Evolutionary conservation across 305 asterid genomes (phyloP).

Genomic region (Petunia hybrid): DNA sequence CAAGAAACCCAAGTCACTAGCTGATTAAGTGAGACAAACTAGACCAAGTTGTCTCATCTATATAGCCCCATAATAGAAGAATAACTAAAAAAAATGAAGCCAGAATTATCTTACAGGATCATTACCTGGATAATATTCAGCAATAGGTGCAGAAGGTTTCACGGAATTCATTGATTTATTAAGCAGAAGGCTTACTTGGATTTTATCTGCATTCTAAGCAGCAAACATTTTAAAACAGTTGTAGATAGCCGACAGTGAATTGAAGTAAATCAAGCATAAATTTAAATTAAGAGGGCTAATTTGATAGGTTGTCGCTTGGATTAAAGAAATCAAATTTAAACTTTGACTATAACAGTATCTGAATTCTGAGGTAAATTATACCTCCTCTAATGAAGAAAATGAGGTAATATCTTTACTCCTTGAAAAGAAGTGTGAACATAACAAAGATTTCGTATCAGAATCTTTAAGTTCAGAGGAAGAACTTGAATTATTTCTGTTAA

Average conservation of each 20-base stretch:
- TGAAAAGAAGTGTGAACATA: slow-evolving; percentile 67
- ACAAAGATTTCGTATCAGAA: slow-evolving; percentile 48
- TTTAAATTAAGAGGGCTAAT: not conserved
- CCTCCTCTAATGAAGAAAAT: slow-evolving; percentile 77
- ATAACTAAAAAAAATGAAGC: slow-evolving; percentile 4
- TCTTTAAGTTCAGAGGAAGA: slow-evolving; percentile 55
- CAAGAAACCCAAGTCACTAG: slow-evolving; percentile 34
- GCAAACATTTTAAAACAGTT: slow-evolving; percentile 38
- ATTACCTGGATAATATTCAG: slow-evolving; percentile 91
- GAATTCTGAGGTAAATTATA: slow-evolving; percentile 37
- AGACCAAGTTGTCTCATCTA: slow-evolving; percentile 15
- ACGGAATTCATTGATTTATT: slow-evolving; percentile 69
- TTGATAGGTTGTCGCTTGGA: not conserved
- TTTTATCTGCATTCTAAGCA: slow-evolving; percentile 79
- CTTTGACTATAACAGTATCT: not conserved
- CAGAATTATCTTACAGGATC: slow-evolving; percentile 29
- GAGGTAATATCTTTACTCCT: slow-evolving; percentile 47
- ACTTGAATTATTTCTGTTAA: slow-evolving; percentile 59
- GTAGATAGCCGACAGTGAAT: slow-evolving; percentile 33
- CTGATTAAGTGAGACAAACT: slow-evolving; percentile 36
- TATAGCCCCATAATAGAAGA: not conserved
- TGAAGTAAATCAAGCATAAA: not conserved
- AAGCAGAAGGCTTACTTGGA: slow-evolving; percentile 73
- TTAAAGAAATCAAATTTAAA: not conserved
- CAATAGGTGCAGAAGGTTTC: slow-evolving; percentile 71